phyloP scores from a whole-genome alignment of 1,284 basidiomycete genomes.

The Apiotrichum porosum region DNA sequence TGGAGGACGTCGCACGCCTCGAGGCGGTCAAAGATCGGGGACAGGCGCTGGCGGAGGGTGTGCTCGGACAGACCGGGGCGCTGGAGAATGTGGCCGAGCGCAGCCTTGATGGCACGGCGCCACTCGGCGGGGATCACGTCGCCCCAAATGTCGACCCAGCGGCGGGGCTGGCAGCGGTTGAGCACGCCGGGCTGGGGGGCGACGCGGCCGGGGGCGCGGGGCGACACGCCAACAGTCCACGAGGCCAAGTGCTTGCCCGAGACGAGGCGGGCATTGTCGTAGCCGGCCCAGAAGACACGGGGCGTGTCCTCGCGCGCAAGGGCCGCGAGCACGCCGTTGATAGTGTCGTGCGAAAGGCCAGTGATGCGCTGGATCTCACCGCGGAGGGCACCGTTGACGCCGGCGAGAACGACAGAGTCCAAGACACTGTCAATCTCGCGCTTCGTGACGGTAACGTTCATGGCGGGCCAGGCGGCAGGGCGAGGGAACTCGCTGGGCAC shows the following conservation, averaged over 20 bases:
- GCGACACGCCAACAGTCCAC: conserved; percentile 55
- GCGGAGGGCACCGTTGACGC: conserved; percentile 21
- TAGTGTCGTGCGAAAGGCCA: conserved; percentile 1
- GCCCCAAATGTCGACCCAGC: conserved; percentile 69
- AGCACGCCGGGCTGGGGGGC: background rate
- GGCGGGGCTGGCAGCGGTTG: conserved; percentile 5
- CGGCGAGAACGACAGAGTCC: conserved; percentile 14
- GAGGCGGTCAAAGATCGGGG: conserved; percentile 65
- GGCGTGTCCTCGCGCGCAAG: conserved; percentile 43
- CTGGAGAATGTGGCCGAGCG: conserved; percentile 61
- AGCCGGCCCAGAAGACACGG: conserved; percentile 64
- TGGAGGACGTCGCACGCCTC: conserved; percentile 64
- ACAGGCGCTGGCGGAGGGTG: conserved; percentile 63
- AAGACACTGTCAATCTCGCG: conserved; percentile 8
- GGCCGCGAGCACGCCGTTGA: conserved; percentile 16
- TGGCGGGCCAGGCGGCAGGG: background rate
- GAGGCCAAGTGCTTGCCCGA: conserved; percentile 52
- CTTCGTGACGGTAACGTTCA: background rate
- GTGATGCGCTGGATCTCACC: conserved; percentile 9
- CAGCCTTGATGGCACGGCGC: conserved; percentile 63
- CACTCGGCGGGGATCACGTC: conserved; percentile 59
- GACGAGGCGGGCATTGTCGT: conserved; percentile 55
- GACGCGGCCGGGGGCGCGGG: background rate
- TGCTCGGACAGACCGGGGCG: conserved; percentile 61
- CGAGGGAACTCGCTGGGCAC: conserved; percentile 5